phyloP scores from a whole-genome alignment of 768 basidiomycete genomes.

The Mycena polygramma region DNA sequence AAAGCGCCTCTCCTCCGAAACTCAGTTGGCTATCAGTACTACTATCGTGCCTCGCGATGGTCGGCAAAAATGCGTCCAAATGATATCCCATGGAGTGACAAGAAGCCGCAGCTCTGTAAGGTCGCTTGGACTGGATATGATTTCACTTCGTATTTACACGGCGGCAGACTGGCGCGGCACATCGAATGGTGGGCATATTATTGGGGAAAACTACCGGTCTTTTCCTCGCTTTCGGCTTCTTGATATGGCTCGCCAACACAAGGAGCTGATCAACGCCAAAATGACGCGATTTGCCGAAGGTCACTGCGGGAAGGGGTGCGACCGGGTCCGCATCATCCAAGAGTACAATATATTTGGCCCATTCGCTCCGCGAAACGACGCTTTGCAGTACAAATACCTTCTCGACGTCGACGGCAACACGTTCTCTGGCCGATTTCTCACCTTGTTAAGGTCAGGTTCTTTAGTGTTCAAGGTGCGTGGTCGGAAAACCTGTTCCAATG shows the following conservation, averaged over 20 bases:
- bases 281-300: conserved; percentile 27
- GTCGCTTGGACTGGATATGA: not conserved
- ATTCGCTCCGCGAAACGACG: not conserved
- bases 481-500: too few relatives aligned
- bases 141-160: not conserved
- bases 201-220: conserved; percentile 32
- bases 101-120: conserved; percentile 32
- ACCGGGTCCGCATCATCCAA: conserved; percentile 17
- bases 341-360: conserved; percentile 31
- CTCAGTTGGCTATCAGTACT: conserved; percentile 22
- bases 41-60: conserved; percentile 27
- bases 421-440: conserved; percentile 36
- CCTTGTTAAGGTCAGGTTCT: conserved; percentile 33
- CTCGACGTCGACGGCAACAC: conserved; percentile 39
- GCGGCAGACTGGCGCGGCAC: conserved; percentile 37
- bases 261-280: conserved; percentile 26
- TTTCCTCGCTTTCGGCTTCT: conserved; percentile 37
- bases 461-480: conserved; percentile 37
- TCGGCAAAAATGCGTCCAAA: conserved; percentile 5
- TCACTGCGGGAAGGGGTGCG: conserved; percentile 30
- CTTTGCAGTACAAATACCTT: conserved; percentile 30
- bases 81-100: conserved; percentile 28
- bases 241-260: conserved; percentile 18
- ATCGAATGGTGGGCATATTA: conserved; percentile 33
- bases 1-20: not conserved